Evolutionary conservation across 108 stramenopile species (phyloP).

Genomic region (Nitzschia sp.): DNA sequence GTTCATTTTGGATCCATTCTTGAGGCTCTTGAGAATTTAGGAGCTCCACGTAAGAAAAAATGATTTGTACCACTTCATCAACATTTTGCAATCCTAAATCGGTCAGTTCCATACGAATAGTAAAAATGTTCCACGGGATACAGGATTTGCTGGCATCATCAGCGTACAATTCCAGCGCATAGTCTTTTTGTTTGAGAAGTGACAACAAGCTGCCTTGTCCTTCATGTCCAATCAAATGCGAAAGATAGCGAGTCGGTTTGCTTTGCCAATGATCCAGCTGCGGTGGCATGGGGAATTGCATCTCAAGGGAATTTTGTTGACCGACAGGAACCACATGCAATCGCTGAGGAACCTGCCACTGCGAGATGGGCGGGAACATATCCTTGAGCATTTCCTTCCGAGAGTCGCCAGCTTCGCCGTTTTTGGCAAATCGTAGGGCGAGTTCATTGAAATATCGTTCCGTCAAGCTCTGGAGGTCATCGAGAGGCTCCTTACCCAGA

Average conservation of each 20-base stretch:
- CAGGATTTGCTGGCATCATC: conserved; percentile 41
- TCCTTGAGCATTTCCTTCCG: conserved; percentile 11
- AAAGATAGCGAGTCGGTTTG: conserved; percentile 61
- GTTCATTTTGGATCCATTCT: conserved; percentile 70
- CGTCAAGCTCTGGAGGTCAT: conserved; percentile 57
- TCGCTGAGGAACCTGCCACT: conserved; percentile 35
- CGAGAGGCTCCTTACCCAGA: conserved; percentile 57
- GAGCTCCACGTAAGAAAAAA: conserved; percentile 68
- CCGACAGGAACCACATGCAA: conserved; percentile 47
- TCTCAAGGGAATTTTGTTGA: conserved; percentile 32
- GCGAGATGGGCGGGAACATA: conserved; percentile 35
- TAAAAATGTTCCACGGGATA: conserved; percentile 53
- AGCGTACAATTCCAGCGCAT: conserved; percentile 71
- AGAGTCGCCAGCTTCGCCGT: neutral
- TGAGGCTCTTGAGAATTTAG: conserved; percentile 45
- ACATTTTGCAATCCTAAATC: conserved; percentile 63
- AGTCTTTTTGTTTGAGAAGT: conserved; percentile 55
- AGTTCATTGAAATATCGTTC: conserved; percentile 48
- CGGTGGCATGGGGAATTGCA: conserved; percentile 51
- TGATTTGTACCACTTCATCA: conserved; percentile 54
- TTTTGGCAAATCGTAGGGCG: conserved; percentile 46
- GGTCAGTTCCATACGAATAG: conserved; percentile 60
- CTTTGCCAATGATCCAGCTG: conserved; percentile 25
- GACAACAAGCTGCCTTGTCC: conserved; percentile 64
- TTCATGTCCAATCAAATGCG: conserved; percentile 85